Evolutionary conservation across 768 basidiomycete genomes (phyloP).

Genomic region (Dacryopinax primogenitus): DNA sequence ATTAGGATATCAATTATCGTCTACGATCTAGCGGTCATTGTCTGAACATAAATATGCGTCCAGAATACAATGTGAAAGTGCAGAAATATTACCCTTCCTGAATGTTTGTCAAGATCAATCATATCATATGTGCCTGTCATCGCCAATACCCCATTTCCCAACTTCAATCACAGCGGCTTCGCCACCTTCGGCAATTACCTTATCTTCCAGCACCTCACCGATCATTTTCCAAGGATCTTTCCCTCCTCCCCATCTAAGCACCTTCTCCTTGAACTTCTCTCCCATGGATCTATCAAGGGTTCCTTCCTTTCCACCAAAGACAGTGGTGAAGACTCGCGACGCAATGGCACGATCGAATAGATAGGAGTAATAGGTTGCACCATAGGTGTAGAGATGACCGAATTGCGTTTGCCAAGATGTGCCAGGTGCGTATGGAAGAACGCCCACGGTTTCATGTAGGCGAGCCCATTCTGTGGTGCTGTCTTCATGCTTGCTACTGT

Average conservation of each 20-base stretch:
- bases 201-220: constrained; percentile 48
- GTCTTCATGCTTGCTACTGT: constrained; percentile 58
- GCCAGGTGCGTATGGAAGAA: constrained; percentile 69
- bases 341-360: constrained; percentile 94
- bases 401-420: constrained; percentile 96
- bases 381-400: constrained; percentile 89
- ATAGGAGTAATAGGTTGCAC: constrained; percentile 96
- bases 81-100: no score
- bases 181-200: constrained; percentile 58
- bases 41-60: background rate
- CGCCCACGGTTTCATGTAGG: constrained; percentile 53
- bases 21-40: background rate
- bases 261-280: constrained; percentile 63
- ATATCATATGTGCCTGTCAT: constrained; percentile 22
- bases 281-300: constrained; percentile 63
- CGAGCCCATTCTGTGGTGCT: constrained; percentile 54
- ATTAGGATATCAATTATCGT: background rate
- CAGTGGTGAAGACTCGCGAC: constrained; percentile 68
- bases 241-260: constrained; percentile 74
- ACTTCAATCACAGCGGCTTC: constrained; percentile 78
- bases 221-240: constrained; percentile 94
- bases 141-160: constrained; percentile 75
- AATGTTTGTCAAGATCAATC: no score
- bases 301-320: constrained; percentile 44
- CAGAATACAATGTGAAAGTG: background rate